A percentile compares a stretch with the other conserved stretches of the same genome.
Conservation (phyloP, 2,329 filamentous ascomycete genomes). For the Fusarium siculi region DNA sequence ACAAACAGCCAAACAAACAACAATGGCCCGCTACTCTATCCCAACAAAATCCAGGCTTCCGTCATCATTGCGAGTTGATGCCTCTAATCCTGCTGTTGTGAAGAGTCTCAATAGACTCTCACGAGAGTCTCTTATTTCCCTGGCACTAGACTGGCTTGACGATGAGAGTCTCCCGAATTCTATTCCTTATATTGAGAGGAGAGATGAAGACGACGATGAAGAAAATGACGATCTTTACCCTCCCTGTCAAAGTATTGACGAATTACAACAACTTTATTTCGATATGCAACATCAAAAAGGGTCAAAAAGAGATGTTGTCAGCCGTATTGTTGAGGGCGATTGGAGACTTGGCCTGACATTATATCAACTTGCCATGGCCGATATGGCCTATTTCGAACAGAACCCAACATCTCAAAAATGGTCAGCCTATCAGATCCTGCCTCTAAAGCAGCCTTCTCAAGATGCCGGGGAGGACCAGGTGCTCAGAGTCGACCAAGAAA, state of each 20-base stretch:
- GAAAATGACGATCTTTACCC: slow-evolving; percentile 75
- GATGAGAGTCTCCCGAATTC: slow-evolving; percentile 70
- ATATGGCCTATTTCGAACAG: slow-evolving; percentile 73
- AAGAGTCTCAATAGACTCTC: slow-evolving; percentile 77
- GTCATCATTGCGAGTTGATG: slow-evolving; percentile 75
- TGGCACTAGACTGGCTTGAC: slow-evolving; percentile 82
- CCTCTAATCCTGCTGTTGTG: slow-evolving; percentile 70
- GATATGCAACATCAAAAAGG: slow-evolving; percentile 69
- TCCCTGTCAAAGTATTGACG: slow-evolving; percentile 71
- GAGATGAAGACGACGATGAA: slow-evolving; percentile 61
- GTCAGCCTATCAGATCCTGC: slow-evolving; percentile 70
- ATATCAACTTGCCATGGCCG: slow-evolving; percentile 76
- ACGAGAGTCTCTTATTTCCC: slow-evolving; percentile 74
- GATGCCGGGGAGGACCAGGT: slow-evolving; percentile 54
- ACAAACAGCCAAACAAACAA: slow-evolving; percentile 24
- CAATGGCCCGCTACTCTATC: slow-evolving; percentile 69
- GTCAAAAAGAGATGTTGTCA: slow-evolving; percentile 71
- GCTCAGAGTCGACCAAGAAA: slow-evolving; percentile 56
- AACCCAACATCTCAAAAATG: slow-evolving; percentile 72
- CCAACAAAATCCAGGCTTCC: slow-evolving; percentile 78
- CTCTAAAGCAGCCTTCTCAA: slow-evolving; percentile 55
- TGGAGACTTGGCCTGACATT: slow-evolving; percentile 73
- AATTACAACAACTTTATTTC: slow-evolving; percentile 73
- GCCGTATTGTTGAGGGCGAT: slow-evolving; percentile 73
- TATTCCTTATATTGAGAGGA: slow-evolving; percentile 48